phyloP scores from a whole-genome alignment of 257 asterid genomes.

The Rehmannia glutinosa region DNA sequence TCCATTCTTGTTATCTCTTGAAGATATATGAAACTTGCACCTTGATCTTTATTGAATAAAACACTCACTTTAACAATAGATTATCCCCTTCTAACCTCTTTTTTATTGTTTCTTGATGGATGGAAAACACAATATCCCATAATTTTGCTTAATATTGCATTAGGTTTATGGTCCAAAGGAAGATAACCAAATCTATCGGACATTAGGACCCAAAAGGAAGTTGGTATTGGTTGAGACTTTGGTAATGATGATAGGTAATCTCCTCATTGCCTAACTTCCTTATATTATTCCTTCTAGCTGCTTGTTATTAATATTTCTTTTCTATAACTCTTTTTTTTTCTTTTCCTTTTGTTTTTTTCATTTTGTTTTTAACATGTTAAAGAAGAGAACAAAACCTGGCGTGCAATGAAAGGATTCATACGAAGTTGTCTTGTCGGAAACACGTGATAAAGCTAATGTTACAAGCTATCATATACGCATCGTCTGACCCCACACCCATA shows the following conservation, averaged over 20 bases:
- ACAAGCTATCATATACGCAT: neutral
- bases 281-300: neutral
- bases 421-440: constrained; percentile 23
- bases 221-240: constrained; percentile 2
- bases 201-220: neutral
- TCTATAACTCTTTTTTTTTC: no score
- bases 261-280: constrained; percentile 10
- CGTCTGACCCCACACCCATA: no score
- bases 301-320: neutral
- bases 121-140: no score
- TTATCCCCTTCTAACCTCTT: no score
- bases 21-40: no score
- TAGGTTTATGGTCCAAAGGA: neutral
- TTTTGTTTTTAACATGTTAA: neutral
- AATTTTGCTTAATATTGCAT: no score
- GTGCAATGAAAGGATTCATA: constrained; percentile 30
- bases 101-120: no score
- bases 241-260: constrained; percentile 12
- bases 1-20: no score
- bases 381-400: constrained; percentile 39
- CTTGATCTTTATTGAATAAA: no score
- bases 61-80: no score
- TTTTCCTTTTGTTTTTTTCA: neutral
- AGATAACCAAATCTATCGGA: constrained; percentile 13
- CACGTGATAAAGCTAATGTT: constrained; percentile 22